Conservation (phyloP, 2,329 filamentous ascomycete genomes). For the Pseudogymnoascus sp. region DNA sequence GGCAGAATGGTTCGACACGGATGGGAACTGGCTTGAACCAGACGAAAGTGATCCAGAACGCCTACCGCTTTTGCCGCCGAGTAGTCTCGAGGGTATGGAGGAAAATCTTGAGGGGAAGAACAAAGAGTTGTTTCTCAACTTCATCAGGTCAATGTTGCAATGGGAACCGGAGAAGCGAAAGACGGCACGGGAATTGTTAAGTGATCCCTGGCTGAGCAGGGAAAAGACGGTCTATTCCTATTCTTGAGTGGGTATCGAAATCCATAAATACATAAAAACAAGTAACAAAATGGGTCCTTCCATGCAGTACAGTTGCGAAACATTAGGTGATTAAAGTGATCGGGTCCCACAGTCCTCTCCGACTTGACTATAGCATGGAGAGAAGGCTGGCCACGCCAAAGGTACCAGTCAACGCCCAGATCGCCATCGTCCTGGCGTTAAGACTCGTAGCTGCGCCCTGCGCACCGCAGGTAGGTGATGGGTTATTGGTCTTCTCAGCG, state of each 20-base stretch:
- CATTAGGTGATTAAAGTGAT: not conserved
- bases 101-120: constrained; percentile 15
- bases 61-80: constrained; percentile 14
- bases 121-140: constrained; percentile 17
- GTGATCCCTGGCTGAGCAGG: constrained; percentile 16
- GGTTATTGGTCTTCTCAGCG: not conserved
- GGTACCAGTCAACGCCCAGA: not conserved
- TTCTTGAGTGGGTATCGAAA: not conserved
- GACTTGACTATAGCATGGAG: constrained; percentile 14
- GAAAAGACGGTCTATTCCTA: not conserved
- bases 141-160: constrained; percentile 16
- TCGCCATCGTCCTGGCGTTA: not conserved
- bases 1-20: constrained; percentile 15
- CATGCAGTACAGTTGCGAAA: not conserved
- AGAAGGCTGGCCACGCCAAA: not conserved
- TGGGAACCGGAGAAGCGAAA: constrained; percentile 19
- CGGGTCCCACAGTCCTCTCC: not conserved
- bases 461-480: not conserved
- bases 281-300: too few relatives aligned
- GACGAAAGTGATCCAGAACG: constrained; percentile 15
- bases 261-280: not conserved
- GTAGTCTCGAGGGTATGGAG: constrained; percentile 16
- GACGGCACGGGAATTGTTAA: constrained; percentile 15
- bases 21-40: constrained; percentile 16
- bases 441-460: not conserved